Percentiles rank a stretch among this genome's conserved stretches.
Conservation (phyloP, 1,284 basidiomycete genomes). For the Sporisorium iseilematis-ciliati region DNA sequence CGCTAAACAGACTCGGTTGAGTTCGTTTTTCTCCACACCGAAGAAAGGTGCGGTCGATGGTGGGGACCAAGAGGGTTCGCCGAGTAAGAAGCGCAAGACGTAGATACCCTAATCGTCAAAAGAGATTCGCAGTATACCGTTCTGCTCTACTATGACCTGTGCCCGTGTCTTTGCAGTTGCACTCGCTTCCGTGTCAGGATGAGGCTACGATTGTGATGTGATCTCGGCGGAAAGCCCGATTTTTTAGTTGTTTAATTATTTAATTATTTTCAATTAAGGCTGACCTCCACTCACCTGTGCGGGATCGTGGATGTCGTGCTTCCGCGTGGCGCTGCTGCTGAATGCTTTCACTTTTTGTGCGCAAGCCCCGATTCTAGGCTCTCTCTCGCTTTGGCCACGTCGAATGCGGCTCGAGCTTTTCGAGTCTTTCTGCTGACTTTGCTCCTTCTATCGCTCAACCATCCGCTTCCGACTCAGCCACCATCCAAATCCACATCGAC, state of each 20-base stretch:
- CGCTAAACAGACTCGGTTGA: conserved; percentile 34
- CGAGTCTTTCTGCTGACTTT: too few species aligned
- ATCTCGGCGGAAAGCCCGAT: not conserved
- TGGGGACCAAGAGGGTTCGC: not conserved
- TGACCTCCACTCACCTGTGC: conserved; percentile 15
- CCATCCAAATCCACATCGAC: too few species aligned
- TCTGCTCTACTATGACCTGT: not conserved
- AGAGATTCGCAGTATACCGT: too few species aligned
- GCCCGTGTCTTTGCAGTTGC: too few species aligned
- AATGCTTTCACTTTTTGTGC: too few species aligned
- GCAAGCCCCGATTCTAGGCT: too few species aligned
- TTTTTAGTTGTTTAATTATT: not conserved
- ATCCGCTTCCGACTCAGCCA: too few species aligned
- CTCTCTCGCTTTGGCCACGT: too few species aligned
- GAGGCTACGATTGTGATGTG: not conserved
- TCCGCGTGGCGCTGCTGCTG: not conserved
- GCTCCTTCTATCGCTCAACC: too few species aligned
- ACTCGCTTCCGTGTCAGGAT: not conserved
- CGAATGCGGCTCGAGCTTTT: too few species aligned
- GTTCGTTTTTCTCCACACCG: conserved; percentile 30
- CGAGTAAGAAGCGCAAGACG: conserved; percentile 29
- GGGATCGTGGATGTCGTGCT: conserved; percentile 13
- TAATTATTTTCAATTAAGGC: too few species aligned
- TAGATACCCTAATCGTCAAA: conserved; percentile 1
- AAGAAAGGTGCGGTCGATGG: not conserved